Base-by-base conservation (phyloP, 495 filamentous ascomycete genomes). In the Symbiotaphrina buchneri region DNA sequence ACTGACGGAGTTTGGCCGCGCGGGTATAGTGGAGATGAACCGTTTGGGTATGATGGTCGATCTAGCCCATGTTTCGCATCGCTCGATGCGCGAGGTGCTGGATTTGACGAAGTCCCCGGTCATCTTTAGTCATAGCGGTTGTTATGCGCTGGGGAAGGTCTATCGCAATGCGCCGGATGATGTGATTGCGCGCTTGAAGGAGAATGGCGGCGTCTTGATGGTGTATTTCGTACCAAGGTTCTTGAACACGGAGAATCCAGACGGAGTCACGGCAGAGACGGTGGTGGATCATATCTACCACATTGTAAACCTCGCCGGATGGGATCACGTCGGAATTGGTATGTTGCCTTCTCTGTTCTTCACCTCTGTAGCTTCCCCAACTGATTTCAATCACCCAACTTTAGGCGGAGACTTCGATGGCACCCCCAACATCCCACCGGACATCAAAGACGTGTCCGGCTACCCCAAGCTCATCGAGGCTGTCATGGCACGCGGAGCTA, bases 381-480 rank as follows among this genome's bases (percentile, higher is more conserved):
- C n/a, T n/a, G n/a, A n/a, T n/a, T n/a, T n/a, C n/a, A n/a, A n/a
- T n/a, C n/a, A n/a, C n/a, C n/a, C n/a, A n/a, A n/a, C n/a, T n/a
- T n/a, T n/a, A n/a, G n/a, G n/a, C n/a, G n/a, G 65, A 10, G 76
- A 84, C 47, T 83, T 71, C 40, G 77, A 81, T 37, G 77, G 77
- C 18, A 63, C 53, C 7, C 35, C 36, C 1, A 46, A 31, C 1
- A 62, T 61, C 0, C 74, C 74, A 1, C 42, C 47, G 37, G 74
- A 74, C 0, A 38, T 81, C 38, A 68, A 69, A 15, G 82, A 93
- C 50, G 83, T 94, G 18, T 71, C 70, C 30, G 80, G 74, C 45
- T 91, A 70, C 47, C 85, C 87, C 1, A 67, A 70, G 28, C 48
- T 97, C 32, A 65, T 94, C 4, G 70, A 62, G 4, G 77, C 82